phyloP scores from a whole-genome alignment of 257 asterid species.

The Solanum pinnatisectum region DNA sequence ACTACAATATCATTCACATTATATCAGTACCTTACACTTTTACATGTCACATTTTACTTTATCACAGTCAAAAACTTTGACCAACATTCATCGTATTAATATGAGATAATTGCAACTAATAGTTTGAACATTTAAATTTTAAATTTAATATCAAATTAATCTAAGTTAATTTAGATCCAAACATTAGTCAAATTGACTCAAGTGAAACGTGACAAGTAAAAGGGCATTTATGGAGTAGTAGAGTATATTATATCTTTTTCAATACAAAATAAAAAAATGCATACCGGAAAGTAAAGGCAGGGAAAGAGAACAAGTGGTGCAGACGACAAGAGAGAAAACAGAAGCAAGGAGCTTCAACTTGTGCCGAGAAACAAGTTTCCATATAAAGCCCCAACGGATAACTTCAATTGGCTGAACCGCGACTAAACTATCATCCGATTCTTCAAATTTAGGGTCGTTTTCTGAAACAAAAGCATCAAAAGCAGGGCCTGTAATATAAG shows the following conservation, averaged over 20 bases:
- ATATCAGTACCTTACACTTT: not conserved
- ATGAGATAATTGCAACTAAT: not conserved
- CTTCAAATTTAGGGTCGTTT: slow-evolving; percentile 49
- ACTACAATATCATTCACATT: not conserved
- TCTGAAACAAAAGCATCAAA: slow-evolving; percentile 65
- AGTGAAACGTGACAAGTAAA: not conserved
- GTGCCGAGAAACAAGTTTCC: slow-evolving; percentile 57
- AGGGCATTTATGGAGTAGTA: not conserved
- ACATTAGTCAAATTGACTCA: not conserved
- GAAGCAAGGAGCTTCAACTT: slow-evolving; percentile 63
- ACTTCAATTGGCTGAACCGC: slow-evolving; percentile 42
- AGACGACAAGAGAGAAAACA: slow-evolving; percentile 46
- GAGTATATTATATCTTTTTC: not conserved
- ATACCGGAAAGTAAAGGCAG: slow-evolving; percentile 78
- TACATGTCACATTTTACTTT: not conserved
- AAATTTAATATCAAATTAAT: not conserved
- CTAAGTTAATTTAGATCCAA: not conserved
- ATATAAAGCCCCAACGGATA: slow-evolving; percentile 74
- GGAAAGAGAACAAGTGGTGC: slow-evolving; percentile 67
- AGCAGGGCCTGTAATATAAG: slow-evolving; percentile 75
- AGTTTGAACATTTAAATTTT: not conserved
- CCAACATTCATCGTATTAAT: not conserved
- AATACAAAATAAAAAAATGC: not conserved
- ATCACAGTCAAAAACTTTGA: not conserved
- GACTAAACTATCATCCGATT: slow-evolving; percentile 8